A percentile compares a stretch with the other conserved stretches of the same genome.
Conservation (phyloP, 257 asterid species). For the Nicotiana obtusifolia region DNA sequence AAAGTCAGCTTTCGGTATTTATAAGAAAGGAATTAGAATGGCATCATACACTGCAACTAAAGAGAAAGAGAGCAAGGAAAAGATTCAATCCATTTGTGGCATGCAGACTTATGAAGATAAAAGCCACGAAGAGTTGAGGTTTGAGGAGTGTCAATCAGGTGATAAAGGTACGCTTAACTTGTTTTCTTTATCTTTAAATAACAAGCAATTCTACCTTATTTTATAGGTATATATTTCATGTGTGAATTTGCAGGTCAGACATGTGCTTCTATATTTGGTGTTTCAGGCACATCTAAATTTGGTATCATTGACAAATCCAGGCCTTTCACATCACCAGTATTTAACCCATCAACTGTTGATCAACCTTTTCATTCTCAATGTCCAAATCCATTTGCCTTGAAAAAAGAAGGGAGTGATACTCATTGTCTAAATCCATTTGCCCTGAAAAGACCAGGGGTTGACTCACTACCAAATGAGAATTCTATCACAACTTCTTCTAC, state of each 20-base stretch:
- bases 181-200: not conserved
- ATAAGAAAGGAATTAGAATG: slow-evolving; percentile 44
- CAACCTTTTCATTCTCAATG: not conserved
- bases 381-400: not conserved
- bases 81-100: slow-evolving; percentile 66
- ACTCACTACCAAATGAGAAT: not conserved
- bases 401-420: too few relatives aligned
- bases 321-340: not conserved
- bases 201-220: not conserved
- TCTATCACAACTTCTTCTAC: not conserved
- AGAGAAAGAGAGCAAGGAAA: slow-evolving; percentile 40
- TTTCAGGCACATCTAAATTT: not conserved
- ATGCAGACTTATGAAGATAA: slow-evolving; percentile 56
- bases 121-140: slow-evolving; percentile 80
- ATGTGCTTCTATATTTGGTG: not conserved
- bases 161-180: slow-evolving; percentile 45
- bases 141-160: slow-evolving; percentile 66
- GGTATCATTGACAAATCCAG: not conserved
- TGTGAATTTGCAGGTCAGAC: slow-evolving; percentile 1
- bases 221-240: not conserved
- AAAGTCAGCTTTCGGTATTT: not conserved
- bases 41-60: slow-evolving; percentile 49
- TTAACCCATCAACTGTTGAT: not conserved
- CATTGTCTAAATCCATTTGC: not conserved
- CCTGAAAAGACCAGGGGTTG: not conserved